Percentiles rank a stretch among this genome's conserved stretches.
These are phyloP conservation scores for Diaporthe sp. DNA, from an alignment of 2,329 filamentous ascomycete species.

Conservation along the genomic window DNA sequence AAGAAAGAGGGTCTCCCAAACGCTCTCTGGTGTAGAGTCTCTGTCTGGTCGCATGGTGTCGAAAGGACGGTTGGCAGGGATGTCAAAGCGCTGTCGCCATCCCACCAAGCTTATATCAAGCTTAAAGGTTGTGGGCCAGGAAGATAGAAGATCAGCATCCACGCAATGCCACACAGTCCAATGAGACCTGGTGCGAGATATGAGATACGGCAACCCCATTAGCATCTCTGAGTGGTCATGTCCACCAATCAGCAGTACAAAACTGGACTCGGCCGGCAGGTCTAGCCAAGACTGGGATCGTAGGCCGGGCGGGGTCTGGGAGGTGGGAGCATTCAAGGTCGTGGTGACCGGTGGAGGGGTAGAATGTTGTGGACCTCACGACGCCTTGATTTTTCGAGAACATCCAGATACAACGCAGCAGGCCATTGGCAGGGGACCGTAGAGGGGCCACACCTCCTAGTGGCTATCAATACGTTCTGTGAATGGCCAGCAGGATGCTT, in stretches of 20 bases:
- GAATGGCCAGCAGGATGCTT: slow-evolving; percentile 2
- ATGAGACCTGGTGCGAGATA: slow-evolving; percentile 1
- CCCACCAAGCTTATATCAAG: slow-evolving; percentile 19
- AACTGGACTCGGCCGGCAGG: background rate
- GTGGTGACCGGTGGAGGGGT: background rate
- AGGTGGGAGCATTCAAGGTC: slow-evolving; percentile 5
- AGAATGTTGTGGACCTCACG: background rate
- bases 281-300: slow-evolving; percentile 21
- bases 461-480: slow-evolving; percentile 3
- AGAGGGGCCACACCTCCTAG: slow-evolving; percentile 11
- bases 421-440: background rate
- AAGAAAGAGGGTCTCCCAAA: background rate
- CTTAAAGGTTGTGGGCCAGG: slow-evolving; percentile 14
- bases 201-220: slow-evolving; percentile 1
- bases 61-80: background rate
- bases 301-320: slow-evolving; percentile 3
- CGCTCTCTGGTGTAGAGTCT: background rate
- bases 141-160: slow-evolving; percentile 7
- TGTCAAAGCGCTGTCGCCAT: background rate
- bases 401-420: background rate
- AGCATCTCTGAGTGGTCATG: background rate
- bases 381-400: background rate
- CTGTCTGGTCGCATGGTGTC: background rate
- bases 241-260: slow-evolving; percentile 19
- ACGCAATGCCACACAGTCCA: background rate